Evolutionary conservation across 768 basidiomycete species (phyloP), one percentile per base, ranked within the genome.

Genomic region (Tephrocybe sp.): DNA sequence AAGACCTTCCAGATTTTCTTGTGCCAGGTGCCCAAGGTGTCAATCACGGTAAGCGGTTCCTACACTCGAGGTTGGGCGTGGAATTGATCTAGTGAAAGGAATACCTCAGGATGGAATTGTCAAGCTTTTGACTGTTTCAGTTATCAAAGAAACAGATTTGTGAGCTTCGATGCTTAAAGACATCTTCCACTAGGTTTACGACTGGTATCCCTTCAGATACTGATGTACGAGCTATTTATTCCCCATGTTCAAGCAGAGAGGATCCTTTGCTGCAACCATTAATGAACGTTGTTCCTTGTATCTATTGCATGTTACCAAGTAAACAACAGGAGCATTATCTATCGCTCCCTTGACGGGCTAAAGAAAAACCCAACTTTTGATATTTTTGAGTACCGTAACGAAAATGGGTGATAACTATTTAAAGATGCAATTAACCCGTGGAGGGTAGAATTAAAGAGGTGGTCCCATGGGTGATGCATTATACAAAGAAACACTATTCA

Each of bases 91-190:
- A 12, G 14, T 1, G 22, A 20, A 26, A 79, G 78, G 65, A 10
- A 80, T 80, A 42, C 65, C 77, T 2, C 70, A 72, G 33, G 79
- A 80, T 56, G 79, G 79, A 43, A 64, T 72, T 19, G 72, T 79
- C n/a, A 69, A 70, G 6, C 52, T 80, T n/a, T 60, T 81, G 50
- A 80, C 76, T 1, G 74, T 80, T 16, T 72, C 65, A 1, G 71
- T 77, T 23, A 7, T 26, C 26, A 26, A 49, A 53, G 48, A 46
- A 33, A 45, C 39, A 20, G 45, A n/a, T 19, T 9, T n/a, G 2
- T 30, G 32, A 39, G 17, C 11, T 47, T 42, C 26, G 20, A 30
- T n/a, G n/a, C n/a, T n/a, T n/a, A n/a, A n/a, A 45, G 26, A 54
- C 36, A 39, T 44, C 43, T 14, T 12, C 17, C 14, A 40, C 26